Evolutionary conservation across 23 red algal species (phyloP), one percentile per base, ranked within the genome.

Genomic region (Agarophyton chilense): DNA sequence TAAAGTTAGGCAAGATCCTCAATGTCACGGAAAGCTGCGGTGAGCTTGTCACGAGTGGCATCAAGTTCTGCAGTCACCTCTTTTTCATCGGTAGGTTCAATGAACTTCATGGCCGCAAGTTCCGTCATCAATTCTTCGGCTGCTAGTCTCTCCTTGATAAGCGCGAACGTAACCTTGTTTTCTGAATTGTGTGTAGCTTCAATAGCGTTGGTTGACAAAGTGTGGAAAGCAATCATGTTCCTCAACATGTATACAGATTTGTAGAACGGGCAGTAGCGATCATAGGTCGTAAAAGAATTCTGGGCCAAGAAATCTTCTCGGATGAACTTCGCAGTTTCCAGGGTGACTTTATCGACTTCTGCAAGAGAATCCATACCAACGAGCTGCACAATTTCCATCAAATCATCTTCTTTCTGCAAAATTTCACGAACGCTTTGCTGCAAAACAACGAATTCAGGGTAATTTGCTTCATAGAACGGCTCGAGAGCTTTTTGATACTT

Each of bases 321-420:
- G 53, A 99, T 92, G 57, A 96, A 94, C 64, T 94, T 99, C 0
- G 97, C 97, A 52, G 78, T 89, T 77, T 95, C 97, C 46, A 99
- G 84, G 4, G 93, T 95, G 5, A 95, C 87, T 86, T 99, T 99
- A 78, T 99, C 97, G 45, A 68, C 85, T 62, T 99, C 97, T 11
- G 97, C 97, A 10, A 99, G 73, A 0, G 93, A 92, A 80, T 99
- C 97, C 79, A 91, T 95, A 57, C 97, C 97, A 16, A 99, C 97
- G 18, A 99, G 72, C 78, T 95, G 92, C 76, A 99, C 97, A 64
- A 99, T 99, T 83, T 99, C 97, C 92, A 93, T 99, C 46, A 99
- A 70, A 66, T 96, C 93, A 70, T 99, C 97, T 71, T 99, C 97
- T 31, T 92, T 95, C 71, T 99, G 97, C 75, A 99, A 84, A 52